These are phyloP conservation scores for Skeletonema costatum DNA, from an alignment of 108 stramenopile species.

Conservation along the genomic window DNA sequence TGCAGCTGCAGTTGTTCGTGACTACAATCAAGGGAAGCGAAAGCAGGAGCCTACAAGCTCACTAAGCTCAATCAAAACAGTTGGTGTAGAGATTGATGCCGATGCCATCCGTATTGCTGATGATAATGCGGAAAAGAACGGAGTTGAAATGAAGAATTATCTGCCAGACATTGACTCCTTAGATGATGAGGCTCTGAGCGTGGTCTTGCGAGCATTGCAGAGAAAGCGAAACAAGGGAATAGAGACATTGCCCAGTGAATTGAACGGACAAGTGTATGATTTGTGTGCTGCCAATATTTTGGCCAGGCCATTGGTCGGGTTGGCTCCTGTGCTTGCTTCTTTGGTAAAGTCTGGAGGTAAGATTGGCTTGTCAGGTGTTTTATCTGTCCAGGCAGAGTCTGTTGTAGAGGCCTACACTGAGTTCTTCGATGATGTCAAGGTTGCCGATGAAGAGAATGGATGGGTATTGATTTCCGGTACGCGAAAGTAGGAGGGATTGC, in stretches of 20 bases:
- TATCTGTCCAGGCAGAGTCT: constrained; percentile 54
- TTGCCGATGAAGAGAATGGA: constrained; percentile 50
- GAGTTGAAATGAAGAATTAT: constrained; percentile 68
- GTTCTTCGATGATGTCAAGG: constrained; percentile 66
- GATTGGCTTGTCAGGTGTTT: constrained; percentile 76
- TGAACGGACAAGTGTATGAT: constrained; percentile 66
- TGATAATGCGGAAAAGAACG: constrained; percentile 69
- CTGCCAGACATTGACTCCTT: constrained; percentile 57
- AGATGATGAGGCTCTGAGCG: constrained; percentile 68
- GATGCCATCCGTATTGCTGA: constrained; percentile 83
- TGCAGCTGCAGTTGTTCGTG: constrained; percentile 61
- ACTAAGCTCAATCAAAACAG: constrained; percentile 29
- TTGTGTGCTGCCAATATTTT: constrained; percentile 80
- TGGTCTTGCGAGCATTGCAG: constrained; percentile 67
- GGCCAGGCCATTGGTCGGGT: constrained; percentile 60
- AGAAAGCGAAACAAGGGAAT: constrained; percentile 38
- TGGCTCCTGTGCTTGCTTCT: constrained; percentile 63
- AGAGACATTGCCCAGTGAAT: constrained; percentile 49
- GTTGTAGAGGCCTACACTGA: constrained; percentile 64
- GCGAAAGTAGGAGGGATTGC: constrained; percentile 27
- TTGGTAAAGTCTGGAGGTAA: constrained; percentile 63
- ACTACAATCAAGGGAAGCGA: constrained; percentile 14
- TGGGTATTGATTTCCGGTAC: constrained; percentile 84
- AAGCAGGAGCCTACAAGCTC: background rate
- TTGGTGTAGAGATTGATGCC: constrained; percentile 84